Evolutionary conservation across 768 basidiomycete genomes (phyloP).

Genomic region (Pisolithus microcarpus): DNA sequence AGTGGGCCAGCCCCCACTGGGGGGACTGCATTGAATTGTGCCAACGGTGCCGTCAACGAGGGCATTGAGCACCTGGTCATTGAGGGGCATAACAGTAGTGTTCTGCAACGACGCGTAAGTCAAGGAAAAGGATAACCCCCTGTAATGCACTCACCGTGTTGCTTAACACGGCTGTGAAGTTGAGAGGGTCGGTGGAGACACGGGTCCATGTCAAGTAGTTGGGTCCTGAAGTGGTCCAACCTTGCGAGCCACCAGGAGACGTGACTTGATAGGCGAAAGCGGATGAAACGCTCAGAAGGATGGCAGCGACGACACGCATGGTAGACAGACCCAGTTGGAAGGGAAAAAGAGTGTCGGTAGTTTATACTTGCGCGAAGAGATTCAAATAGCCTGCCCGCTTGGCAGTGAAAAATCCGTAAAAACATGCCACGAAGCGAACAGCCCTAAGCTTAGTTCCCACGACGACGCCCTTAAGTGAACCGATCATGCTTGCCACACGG

Average conservation of each 20-base stretch:
- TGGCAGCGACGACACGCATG: slow-evolving; percentile 39
- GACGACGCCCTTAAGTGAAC: not conserved
- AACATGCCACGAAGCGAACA: slow-evolving; percentile 4
- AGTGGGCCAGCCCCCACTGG: slow-evolving; percentile 59
- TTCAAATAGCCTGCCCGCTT: slow-evolving; percentile 6
- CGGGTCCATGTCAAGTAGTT: slow-evolving; percentile 54
- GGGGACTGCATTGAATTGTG: slow-evolving; percentile 39
- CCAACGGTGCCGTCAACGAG: slow-evolving; percentile 44
- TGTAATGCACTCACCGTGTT: slow-evolving; percentile 42
- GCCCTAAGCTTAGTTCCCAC: slow-evolving; percentile 16
- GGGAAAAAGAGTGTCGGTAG: slow-evolving; percentile 6
- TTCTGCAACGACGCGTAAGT: slow-evolving; percentile 23
- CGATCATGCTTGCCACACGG: not conserved
- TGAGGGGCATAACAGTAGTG: slow-evolving; percentile 22
- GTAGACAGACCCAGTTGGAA: slow-evolving; percentile 12
- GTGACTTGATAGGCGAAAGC: slow-evolving; percentile 60
- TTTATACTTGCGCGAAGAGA: slow-evolving; percentile 1
- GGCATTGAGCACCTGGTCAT: slow-evolving; percentile 45
- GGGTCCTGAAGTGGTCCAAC: slow-evolving; percentile 53
- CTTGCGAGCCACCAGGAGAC: slow-evolving; percentile 36
- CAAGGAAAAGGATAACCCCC: not conserved
- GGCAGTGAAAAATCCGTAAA: not conserved
- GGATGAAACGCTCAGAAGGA: slow-evolving; percentile 48
- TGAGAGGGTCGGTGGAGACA: slow-evolving; percentile 58
- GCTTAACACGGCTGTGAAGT: slow-evolving; percentile 63